A percentile compares a stretch with the other conserved stretches of the same genome.
Evolutionary conservation across 768 basidiomycete species (phyloP).

Genomic region (Tylopilus sp.): DNA sequence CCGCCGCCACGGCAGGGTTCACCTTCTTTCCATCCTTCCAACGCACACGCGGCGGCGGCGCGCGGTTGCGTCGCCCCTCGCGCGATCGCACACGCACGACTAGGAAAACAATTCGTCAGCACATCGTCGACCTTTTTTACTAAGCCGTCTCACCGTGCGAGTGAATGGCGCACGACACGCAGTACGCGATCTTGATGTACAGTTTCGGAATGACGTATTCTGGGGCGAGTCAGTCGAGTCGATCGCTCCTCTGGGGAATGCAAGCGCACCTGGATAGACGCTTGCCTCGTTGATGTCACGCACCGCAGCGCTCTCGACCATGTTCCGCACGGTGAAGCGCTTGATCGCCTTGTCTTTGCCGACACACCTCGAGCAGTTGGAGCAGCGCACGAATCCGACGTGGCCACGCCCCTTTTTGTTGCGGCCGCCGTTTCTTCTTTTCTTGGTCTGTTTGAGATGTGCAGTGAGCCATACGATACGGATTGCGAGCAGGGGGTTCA

Average conservation of each 20-base stretch:
- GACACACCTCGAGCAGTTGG: conserved; percentile 98
- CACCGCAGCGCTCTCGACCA: conserved; percentile 98
- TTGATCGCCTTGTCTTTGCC: conserved; percentile 99
- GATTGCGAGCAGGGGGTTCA: not conserved
- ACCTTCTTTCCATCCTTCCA: conserved; percentile 97
- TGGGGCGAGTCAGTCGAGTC: conserved; percentile 21
- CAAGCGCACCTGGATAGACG: conserved; percentile 71
- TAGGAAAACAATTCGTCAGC: conserved; percentile 27
- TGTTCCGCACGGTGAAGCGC: conserved; percentile 98
- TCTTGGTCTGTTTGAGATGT: conserved; percentile 71
- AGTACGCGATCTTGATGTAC: conserved; percentile 98
- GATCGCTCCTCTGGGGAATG: no score
- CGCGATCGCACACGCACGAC: conserved; percentile 98
- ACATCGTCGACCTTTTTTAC: no score
- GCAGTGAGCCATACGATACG: conserved; percentile 1
- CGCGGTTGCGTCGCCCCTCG: conserved; percentile 94
- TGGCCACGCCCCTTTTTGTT: conserved; percentile 99
- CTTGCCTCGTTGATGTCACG: conserved; percentile 96
- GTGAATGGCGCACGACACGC: conserved; percentile 99
- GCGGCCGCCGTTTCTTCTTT: conserved; percentile 98
- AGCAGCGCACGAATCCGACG: conserved; percentile 92
- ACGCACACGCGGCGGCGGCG: conserved; percentile 90
- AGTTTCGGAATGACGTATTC: conserved; percentile 97
- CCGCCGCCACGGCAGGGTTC: conserved; percentile 92
- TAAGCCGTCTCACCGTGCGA: conserved; percentile 73